Evolutionary conservation across 2,329 filamentous ascomycete species (phyloP), one percentile per base, ranked within the genome.

Genomic region (Coniochaeta ligniaria): DNA sequence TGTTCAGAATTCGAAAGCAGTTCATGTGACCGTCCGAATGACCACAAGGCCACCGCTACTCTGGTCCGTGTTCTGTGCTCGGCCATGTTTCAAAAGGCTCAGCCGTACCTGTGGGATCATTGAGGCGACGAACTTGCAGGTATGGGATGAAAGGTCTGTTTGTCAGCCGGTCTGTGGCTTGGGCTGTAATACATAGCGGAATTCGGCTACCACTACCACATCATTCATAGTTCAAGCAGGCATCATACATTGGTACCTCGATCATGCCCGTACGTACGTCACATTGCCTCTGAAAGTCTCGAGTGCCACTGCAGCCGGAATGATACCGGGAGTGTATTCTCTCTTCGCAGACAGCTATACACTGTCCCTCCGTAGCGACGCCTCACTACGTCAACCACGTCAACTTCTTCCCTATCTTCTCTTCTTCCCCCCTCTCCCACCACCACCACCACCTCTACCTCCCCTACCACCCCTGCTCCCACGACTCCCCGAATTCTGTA

Each of bases 401-500:
- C 3, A 26, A 26, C 43, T 3, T 24, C 43, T 35, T 20, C 20
- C 12, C 58, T 36, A 38, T 20, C n/a, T 63, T 67, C 66, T 68
- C 63, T 65, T 66, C 54, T 57, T 57, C 17, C n/a, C 31, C 20
- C 75, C 33, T 33, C 36, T 45, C 7, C 35, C 36, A 38, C 54
- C 54, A 22, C 38, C 38, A 69, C 75, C 76, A 22, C 38, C 38
- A 69, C 75, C 76, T 64, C 70, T 71, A 66, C 74, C 76, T 65
- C 65, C 66, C 67, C 62, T 67, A 36, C 35, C 38, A 33, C 56
- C 56, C 55, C 75, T 74, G 0, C 62, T 41, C 17, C 16, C 16
- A 41, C 38, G 16, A 20, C 16, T 20, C 3, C 38, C 38, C 38
- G 67, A 9, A 86, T 85, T 67, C 89, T 83, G 63, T 31, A 95